Evolutionary conservation across 202 grass and related monocot species (phyloP).

Genomic region (Bolboschoenoplectus hybrid): DNA sequence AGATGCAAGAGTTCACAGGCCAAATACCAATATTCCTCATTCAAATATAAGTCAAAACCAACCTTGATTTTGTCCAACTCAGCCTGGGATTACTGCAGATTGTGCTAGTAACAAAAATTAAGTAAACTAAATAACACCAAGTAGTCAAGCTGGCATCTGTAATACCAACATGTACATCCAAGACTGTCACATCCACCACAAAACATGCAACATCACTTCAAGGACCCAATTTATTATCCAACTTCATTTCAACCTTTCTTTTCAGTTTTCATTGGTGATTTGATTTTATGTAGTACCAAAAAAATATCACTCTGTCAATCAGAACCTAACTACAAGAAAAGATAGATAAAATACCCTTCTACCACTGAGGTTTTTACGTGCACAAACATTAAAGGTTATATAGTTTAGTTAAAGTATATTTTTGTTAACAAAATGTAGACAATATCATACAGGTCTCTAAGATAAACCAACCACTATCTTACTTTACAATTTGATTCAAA

Average conservation of each 20-base stretch:
- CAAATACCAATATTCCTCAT: background rate
- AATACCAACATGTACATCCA: background rate
- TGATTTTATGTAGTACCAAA: background rate
- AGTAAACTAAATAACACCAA: background rate
- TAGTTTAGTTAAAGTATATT: too few species aligned
- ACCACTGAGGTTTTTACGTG: background rate
- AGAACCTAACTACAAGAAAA: background rate
- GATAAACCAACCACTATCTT: too few species aligned
- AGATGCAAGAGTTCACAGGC: background rate
- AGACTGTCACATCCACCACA: background rate
- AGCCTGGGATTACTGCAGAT: background rate
- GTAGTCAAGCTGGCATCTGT: background rate
- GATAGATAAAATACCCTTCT: too few species aligned
- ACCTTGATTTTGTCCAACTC: background rate
- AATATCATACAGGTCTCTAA: too few species aligned
- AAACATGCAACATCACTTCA: background rate
- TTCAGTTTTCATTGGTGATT: background rate
- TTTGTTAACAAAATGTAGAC: too few species aligned
- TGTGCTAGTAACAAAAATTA: background rate
- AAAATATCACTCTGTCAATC: background rate
- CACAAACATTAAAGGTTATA: too few species aligned
- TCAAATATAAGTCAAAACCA: background rate
- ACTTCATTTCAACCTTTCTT: background rate
- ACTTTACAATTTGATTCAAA: too few species aligned
- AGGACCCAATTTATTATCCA: background rate